These are phyloP conservation scores for Chrysophaeum taylorii DNA, from an alignment of 352 stramenopile genomes.

Conservation along the genomic window DNA sequence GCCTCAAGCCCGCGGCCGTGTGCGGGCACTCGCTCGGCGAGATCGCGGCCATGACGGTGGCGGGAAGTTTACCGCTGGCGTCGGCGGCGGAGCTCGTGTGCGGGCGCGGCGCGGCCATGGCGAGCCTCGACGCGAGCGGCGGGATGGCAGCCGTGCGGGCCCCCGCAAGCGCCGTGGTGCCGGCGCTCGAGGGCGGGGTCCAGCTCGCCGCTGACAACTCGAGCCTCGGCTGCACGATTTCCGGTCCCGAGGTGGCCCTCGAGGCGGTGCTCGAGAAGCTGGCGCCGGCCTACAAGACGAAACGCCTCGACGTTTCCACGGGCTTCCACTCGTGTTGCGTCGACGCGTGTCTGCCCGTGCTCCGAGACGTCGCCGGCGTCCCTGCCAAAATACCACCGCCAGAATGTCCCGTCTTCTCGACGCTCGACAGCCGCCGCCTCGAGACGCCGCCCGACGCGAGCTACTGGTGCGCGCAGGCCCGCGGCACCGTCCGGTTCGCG, in stretches of 20 bases:
- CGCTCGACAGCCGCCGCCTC: background rate
- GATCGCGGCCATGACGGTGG: background rate
- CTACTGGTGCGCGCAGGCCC: background rate
- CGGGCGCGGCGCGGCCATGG: background rate
- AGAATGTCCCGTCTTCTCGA: background rate
- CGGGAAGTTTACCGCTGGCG: background rate
- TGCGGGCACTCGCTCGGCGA: slow-evolving; percentile 8
- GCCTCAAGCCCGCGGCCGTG: background rate
- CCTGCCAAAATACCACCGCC: background rate
- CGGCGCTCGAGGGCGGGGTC: background rate
- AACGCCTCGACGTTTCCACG: background rate
- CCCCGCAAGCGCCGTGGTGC: background rate
- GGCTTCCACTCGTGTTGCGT: slow-evolving; percentile 8
- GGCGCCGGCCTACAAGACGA: background rate
- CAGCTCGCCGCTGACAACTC: slow-evolving; percentile 12
- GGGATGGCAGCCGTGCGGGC: background rate
- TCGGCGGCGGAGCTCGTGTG: background rate
- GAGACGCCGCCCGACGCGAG: background rate
- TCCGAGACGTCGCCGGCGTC: background rate
- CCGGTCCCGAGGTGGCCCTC: background rate
- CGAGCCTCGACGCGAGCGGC: background rate
- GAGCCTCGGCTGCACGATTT: background rate
- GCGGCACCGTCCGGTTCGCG: background rate
- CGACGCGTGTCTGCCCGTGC: background rate
- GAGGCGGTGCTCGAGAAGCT: background rate